phyloP scores from a whole-genome alignment of 2,329 filamentous ascomycete genomes.

The Fusarium goolgardi region DNA sequence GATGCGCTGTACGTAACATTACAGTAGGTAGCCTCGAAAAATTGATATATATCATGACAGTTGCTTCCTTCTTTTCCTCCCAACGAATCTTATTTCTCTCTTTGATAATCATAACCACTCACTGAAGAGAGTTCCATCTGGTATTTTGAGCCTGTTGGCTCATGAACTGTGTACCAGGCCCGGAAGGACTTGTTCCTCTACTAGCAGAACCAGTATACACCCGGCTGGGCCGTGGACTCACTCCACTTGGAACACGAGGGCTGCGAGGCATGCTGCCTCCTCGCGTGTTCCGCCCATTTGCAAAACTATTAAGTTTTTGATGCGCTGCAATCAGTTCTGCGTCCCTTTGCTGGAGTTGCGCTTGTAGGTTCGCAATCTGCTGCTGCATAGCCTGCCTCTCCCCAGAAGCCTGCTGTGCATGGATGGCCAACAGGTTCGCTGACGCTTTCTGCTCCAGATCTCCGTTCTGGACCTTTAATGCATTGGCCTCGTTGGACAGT shows the following conservation, averaged over 20 bases:
- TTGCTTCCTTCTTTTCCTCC: constrained; percentile 2
- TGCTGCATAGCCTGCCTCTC: constrained; percentile 52
- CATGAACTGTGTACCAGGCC: constrained; percentile 55
- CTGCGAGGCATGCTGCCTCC: constrained; percentile 68
- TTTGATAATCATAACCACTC: constrained; percentile 45
- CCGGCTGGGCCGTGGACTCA: constrained; percentile 60
- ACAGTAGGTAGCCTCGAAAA: constrained; percentile 9
- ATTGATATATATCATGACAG: constrained; percentile 18
- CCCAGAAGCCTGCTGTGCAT: constrained; percentile 57
- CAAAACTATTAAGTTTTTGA: constrained; percentile 61
- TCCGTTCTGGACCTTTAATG: constrained; percentile 57
- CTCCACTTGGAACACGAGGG: constrained; percentile 62
- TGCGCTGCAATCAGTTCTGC: constrained; percentile 59
- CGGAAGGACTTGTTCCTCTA: constrained; percentile 63
- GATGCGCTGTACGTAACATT: constrained; percentile 15
- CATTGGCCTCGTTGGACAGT: constrained; percentile 59
- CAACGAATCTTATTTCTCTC: background rate
- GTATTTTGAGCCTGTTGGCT: constrained; percentile 54
- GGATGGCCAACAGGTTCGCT: constrained; percentile 60
- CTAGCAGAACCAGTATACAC: constrained; percentile 56
- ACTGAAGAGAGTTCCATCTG: constrained; percentile 59
- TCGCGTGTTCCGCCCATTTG: constrained; percentile 66
- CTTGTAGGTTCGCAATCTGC: constrained; percentile 57
- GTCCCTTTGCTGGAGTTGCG: constrained; percentile 62
- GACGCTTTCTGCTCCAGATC: constrained; percentile 57